Base-by-base conservation (phyloP, 2,329 filamentous ascomycete genomes). In the Nemania sp. region DNA sequence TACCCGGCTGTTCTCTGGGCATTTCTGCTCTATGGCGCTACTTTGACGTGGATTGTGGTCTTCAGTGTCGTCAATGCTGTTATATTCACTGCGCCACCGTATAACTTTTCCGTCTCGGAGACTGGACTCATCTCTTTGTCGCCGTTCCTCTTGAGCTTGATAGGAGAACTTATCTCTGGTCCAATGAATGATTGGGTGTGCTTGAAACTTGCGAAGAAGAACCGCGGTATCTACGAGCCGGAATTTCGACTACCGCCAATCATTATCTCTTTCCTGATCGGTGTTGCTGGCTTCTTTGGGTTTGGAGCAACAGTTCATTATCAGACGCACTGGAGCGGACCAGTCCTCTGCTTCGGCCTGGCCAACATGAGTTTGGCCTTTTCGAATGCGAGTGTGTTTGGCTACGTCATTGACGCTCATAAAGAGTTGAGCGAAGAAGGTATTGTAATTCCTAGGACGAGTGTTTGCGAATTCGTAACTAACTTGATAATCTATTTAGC, bases 191-290 rank as follows among this genome's bases (percentile, higher is more conserved):
- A 85, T 73, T 82, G 77, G 75, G 73, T 82, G 35, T 80, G 77
- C 64, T 68, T 85, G 22, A 83, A 78, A 75, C 80, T 85, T 63
- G 82, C 84, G 3, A 82, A 81, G 73, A 81, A 79, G 68, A 87
- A 86, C 73, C 77, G 77, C 22, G 85, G 85, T n/a, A 77, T 86
- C 55, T 87, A 86, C 74, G 85, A 87, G 72, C 85, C 85, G 5
- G 85, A 87, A 71, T 87, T 86, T 71, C 81, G 85, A 35, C 62
- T 76, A 38, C 80, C 80, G 13, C 78, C 83, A 1, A 80, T 84
- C 68, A 63, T 80, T 27, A 75, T 83, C 5, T 79, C 82, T 1
- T 75, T 79, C 18, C 59, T 85, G 13, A 70, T 83, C 18, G 82
- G 82, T 1, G 75, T 79, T 3, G 81, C 78, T 6, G 83, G 83